Percentiles rank a stretch among this genome's conserved stretches.
These are phyloP conservation scores for Coleophoma crateriformis DNA, from an alignment of 2,329 filamentous ascomycete species.

Conservation along the genomic window DNA sequence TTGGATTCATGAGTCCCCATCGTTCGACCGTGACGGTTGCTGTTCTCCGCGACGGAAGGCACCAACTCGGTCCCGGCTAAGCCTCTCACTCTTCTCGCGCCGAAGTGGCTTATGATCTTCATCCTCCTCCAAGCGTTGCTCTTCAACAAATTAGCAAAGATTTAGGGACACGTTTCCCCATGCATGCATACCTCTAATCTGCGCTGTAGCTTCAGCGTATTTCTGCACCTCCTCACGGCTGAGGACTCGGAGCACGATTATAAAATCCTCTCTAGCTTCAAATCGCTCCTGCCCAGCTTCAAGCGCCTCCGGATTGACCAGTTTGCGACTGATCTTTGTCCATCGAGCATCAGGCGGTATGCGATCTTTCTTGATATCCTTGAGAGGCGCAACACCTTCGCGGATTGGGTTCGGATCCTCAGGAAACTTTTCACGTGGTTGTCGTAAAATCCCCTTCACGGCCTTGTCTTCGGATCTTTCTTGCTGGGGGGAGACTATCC, in stretches of 20 bases:
- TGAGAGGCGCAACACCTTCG: constrained; percentile 90
- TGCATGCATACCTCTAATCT: constrained; percentile 63
- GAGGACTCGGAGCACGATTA: constrained; percentile 85
- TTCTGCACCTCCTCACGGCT: constrained; percentile 85
- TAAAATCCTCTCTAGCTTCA: constrained; percentile 87
- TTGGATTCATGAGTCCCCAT: too few relatives aligned
- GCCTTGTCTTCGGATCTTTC: constrained; percentile 60
- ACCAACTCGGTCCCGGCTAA: too few relatives aligned
- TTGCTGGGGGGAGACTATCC: constrained; percentile 68
- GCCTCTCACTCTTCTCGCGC: too few relatives aligned
- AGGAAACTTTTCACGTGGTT: constrained; percentile 76
- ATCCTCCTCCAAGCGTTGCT: too few relatives aligned
- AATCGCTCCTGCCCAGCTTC: constrained; percentile 85
- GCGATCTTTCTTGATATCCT: constrained; percentile 74
- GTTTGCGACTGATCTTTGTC: constrained; percentile 85
- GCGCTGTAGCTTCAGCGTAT: constrained; percentile 75
- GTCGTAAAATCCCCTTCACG: constrained; percentile 80
- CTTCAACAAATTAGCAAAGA: too few relatives aligned
- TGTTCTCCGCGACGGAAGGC: too few relatives aligned
- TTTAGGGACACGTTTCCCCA: too few relatives aligned
- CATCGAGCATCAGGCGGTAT: constrained; percentile 77
- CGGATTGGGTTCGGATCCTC: constrained; percentile 78
- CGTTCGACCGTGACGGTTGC: too few relatives aligned
- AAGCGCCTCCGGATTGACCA: constrained; percentile 86
- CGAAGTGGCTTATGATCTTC: too few relatives aligned